phyloP scores from a whole-genome alignment of 139 green algal species.

The Coelastrella sp. region DNA sequence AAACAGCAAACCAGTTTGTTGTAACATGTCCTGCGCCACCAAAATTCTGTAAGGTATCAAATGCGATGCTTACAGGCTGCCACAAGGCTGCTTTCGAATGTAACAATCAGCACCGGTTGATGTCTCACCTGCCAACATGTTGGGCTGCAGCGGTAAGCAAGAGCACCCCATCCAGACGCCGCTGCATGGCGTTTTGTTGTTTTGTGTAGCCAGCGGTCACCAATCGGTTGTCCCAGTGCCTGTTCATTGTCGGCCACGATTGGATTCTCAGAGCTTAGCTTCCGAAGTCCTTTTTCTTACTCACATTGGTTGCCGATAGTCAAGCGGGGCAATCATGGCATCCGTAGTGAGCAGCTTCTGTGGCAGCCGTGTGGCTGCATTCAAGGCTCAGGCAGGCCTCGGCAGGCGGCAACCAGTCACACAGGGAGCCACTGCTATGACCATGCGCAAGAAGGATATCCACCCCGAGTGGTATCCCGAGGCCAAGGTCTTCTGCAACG shows the following conservation, averaged over 20 bases:
- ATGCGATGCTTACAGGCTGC: too few relatives aligned
- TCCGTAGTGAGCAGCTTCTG: conserved; percentile 50
- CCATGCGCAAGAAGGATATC: conserved; percentile 80
- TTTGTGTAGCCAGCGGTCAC: neutral
- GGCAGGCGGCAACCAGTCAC: conserved; percentile 29
- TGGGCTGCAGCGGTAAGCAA: neutral
- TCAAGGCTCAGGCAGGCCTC: conserved; percentile 51
- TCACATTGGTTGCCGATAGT: neutral
- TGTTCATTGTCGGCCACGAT: conserved; percentile 3
- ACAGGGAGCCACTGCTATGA: conserved; percentile 58
- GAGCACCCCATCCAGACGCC: too few relatives aligned
- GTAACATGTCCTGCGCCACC: too few relatives aligned
- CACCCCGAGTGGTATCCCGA: conserved; percentile 80
- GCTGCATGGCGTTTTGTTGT: neutral
- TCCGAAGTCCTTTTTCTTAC: neutral
- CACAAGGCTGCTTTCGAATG: neutral
- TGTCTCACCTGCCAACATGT: neutral
- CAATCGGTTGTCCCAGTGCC: neutral
- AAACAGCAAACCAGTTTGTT: too few relatives aligned
- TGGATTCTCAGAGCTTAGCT: neutral
- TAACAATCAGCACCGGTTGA: neutral
- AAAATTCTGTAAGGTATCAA: too few relatives aligned
- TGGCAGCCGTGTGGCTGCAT: conserved; percentile 48
- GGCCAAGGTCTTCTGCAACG: conserved; percentile 95
- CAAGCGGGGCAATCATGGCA: neutral